Evolutionary conservation across 495 filamentous ascomycete species (phyloP), one percentile per base, ranked within the genome.

Genomic region (Lophium mytilinum): DNA sequence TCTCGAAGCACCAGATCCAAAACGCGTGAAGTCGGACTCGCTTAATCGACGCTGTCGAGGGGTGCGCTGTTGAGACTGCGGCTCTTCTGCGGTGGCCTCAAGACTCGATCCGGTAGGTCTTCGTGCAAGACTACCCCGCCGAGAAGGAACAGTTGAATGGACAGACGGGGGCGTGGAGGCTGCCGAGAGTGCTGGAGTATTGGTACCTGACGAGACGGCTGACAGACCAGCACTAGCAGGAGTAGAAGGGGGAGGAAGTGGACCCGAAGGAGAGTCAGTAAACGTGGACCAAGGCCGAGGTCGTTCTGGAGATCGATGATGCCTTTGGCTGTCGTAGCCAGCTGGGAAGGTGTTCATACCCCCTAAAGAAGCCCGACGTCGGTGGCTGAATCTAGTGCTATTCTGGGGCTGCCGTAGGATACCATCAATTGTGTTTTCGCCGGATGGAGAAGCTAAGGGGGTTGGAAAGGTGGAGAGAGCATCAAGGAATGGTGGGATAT

Each of bases 191-290:
- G 70, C 79, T 11, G 80, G 80, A 12, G 81, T 81, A 14, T 77
- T 77, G 55, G 74, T 75, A 19, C 77, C 80, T 18, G 78, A 83
- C 35, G 81, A 80, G 17, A 79, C 76, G 24, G 77, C 75, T 47
- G 80, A 82, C 18, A 84, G 56, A 1, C 75, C 80, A 9, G 77
- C 77, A 45, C 85, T 84, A 37, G 84, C 84, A 3, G 84, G 84
- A 4, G 84, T 87, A 11, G 84, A 83, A 4, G 85, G 85, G 21
- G 85, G 85, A 30, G 85, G 84, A 52, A 79, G 72, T 33, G 83
- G 81, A 17, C 83, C 85, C 11, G 79, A 75, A 17, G 83, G 78
- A 18, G 81, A 78, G 52, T 85, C 83, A 3, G 79, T 77, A 41
- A 79, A 45, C 10, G 64, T 62, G 21, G 68, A 66, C 63, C 60